phyloP scores from a whole-genome alignment of 2,329 filamentous ascomycete genomes.

The Fusarium nematophilum region DNA sequence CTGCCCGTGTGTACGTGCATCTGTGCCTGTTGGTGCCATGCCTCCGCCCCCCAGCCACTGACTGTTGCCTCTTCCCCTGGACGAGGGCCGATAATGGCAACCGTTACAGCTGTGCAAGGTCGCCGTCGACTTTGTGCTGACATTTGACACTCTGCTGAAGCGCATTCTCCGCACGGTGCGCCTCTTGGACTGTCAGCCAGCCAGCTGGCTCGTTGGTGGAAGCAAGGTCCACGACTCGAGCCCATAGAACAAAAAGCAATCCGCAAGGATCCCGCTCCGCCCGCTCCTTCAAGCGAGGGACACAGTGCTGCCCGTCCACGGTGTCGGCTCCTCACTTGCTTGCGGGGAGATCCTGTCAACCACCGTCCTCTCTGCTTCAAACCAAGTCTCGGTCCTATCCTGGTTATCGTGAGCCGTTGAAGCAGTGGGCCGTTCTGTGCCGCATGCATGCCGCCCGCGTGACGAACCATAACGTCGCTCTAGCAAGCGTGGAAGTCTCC shows the following conservation, averaged over 20 bases:
- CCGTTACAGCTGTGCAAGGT: conserved; percentile 35
- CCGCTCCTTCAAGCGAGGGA: conserved; percentile 31
- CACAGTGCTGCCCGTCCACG: conserved; percentile 36
- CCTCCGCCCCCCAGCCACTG: conserved; percentile 30
- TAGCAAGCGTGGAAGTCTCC: conserved; percentile 8
- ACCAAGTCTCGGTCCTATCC: conserved; percentile 27
- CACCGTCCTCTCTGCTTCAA: conserved; percentile 17
- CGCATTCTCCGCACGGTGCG: conserved; percentile 13
- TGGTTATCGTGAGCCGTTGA: conserved; percentile 39
- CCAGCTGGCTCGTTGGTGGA: conserved; percentile 21
- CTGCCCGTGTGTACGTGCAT: conserved; percentile 17
- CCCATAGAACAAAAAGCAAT: conserved; percentile 23
- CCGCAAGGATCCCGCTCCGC: conserved; percentile 24
- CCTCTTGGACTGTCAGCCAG: conserved; percentile 8
- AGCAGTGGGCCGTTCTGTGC: conserved; percentile 41
- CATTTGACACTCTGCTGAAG: conserved; percentile 21
- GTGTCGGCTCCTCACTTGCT: conserved; percentile 20
- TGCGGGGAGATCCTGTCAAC: conserved; percentile 34
- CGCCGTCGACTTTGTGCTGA: conserved; percentile 24
- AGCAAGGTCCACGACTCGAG: conserved; percentile 31
- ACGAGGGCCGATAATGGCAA: conserved; percentile 20
- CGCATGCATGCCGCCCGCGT: conserved; percentile 42
- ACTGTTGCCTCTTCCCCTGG: conserved; percentile 20
- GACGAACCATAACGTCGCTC: conserved; percentile 40
- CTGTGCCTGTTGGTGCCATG: conserved; percentile 31